phyloP scores from a whole-genome alignment of 345 rosid genomes.

The Mallotus nudiflorus region DNA sequence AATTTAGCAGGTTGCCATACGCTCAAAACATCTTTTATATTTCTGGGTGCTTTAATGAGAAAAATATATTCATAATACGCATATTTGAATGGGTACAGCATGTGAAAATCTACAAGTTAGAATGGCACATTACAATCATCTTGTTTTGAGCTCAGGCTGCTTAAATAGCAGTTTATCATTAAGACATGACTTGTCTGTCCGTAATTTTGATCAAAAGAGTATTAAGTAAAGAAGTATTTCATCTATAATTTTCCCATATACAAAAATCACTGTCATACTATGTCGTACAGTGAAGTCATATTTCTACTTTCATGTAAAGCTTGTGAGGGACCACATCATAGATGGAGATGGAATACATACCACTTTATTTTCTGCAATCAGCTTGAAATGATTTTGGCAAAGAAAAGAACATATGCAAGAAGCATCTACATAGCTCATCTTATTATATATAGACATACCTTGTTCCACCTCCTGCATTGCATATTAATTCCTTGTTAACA shows the following conservation, averaged over 20 bases:
- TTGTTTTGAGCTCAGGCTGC: not conserved
- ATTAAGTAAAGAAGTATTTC: not conserved
- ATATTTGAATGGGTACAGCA: not conserved
- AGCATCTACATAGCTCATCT: not conserved
- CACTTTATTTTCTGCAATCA: constrained; percentile 16
- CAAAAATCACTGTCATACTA: not conserved
- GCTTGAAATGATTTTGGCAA: constrained; percentile 18
- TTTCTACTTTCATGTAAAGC: constrained; percentile 26
- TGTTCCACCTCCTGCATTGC: constrained; percentile 4
- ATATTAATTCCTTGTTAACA: constrained; percentile 16
- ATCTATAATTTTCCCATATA: not conserved
- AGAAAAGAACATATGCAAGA: constrained; percentile 3
- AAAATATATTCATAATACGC: not conserved
- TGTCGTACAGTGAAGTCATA: constrained; percentile 9
- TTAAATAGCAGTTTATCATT: not conserved
- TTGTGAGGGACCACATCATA: constrained; percentile 31
- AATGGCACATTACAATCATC: not conserved
- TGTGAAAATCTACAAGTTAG: not conserved
- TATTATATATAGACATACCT: constrained; percentile 26
- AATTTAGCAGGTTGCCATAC: not conserved
- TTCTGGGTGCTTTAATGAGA: not conserved
- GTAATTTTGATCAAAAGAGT: not conserved
- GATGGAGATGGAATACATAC: constrained; percentile 32
- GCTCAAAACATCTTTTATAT: not conserved
- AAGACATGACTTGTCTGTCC: not conserved